Conservation (phyloP, 306 rosid genomes). For the Acacia melanoxylon region DNA sequence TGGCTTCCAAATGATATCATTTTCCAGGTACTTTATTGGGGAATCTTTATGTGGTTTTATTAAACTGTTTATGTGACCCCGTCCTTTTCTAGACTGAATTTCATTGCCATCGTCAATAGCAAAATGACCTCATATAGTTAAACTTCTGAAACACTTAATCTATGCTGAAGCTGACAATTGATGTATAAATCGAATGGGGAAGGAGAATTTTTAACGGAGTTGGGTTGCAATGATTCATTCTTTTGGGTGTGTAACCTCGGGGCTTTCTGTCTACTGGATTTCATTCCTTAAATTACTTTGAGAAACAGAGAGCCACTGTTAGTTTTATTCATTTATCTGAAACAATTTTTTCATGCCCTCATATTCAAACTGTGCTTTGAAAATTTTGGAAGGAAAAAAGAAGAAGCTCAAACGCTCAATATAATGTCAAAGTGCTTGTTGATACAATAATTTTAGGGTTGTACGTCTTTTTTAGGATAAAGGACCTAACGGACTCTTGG, state of each 20-base stretch:
- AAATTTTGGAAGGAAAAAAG: not conserved
- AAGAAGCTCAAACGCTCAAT: not conserved
- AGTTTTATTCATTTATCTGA: not conserved
- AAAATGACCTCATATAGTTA: conserved; percentile 14
- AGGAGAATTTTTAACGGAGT: not conserved
- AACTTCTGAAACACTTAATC: not conserved
- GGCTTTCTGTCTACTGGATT: not conserved
- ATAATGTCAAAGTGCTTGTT: not conserved
- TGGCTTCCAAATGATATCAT: conserved; percentile 70
- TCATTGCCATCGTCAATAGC: conserved; percentile 22
- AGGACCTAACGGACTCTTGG: not conserved
- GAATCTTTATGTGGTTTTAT: conserved; percentile 8
- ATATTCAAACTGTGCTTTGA: not conserved
- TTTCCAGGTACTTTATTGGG: conserved; percentile 66
- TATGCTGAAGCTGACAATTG: conserved; percentile 9
- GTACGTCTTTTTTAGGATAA: not conserved
- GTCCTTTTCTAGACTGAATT: conserved; percentile 14
- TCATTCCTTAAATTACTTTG: conserved; percentile 13
- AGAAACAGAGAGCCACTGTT: not conserved
- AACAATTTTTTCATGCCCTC: not conserved
- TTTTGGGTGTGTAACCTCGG: not conserved
- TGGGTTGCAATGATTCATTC: not conserved
- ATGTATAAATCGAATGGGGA: not conserved
- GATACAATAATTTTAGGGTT: not conserved
- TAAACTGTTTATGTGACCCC: not conserved